phyloP scores from a whole-genome alignment of 2,329 filamentous ascomycete species.

The Penicillium carneum region DNA sequence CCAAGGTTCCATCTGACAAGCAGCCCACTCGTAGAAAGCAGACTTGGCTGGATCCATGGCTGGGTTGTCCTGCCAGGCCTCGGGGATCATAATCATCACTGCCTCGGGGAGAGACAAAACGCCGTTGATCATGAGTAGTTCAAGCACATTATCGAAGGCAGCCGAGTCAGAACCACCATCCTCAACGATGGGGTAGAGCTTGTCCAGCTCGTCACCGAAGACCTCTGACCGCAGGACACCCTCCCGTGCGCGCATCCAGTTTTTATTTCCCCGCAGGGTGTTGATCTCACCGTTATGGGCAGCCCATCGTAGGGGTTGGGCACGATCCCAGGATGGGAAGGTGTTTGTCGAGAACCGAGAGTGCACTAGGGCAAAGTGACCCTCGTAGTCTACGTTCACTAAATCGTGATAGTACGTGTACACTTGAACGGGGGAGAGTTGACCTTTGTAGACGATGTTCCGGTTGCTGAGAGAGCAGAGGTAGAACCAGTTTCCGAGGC shows the following conservation, averaged over 20 bases:
- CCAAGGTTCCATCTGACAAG: conserved; percentile 99
- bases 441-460: conserved; percentile 99
- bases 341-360: conserved; percentile 98
- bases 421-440: conserved; percentile 90
- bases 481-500: conserved; percentile 98
- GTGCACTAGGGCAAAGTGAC: conserved; percentile 94
- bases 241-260: conserved; percentile 98
- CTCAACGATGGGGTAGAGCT: conserved; percentile 91
- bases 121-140: conserved; percentile 92
- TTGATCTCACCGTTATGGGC: conserved; percentile 99
- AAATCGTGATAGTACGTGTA: conserved; percentile 98
- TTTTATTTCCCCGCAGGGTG: conserved; percentile 96
- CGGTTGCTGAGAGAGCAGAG: conserved; percentile 95
- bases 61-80: conserved; percentile 94
- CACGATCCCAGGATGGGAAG: conserved; percentile 97
- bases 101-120: conserved; percentile 93
- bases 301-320: conserved; percentile 93
- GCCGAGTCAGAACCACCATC: conserved; percentile 96
- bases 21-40: conserved; percentile 98
- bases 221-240: conserved; percentile 91
- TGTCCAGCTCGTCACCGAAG: conserved; percentile 89
- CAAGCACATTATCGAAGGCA: conserved; percentile 95
- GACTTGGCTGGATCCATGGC: conserved; percentile 93
- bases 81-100: conserved; percentile 97
- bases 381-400: conserved; percentile 95